Evolutionary conservation across 208 protist genomes (phyloP), one percentile per base, ranked within the genome.

Genomic region (Acanthamoeba healyi): DNA sequence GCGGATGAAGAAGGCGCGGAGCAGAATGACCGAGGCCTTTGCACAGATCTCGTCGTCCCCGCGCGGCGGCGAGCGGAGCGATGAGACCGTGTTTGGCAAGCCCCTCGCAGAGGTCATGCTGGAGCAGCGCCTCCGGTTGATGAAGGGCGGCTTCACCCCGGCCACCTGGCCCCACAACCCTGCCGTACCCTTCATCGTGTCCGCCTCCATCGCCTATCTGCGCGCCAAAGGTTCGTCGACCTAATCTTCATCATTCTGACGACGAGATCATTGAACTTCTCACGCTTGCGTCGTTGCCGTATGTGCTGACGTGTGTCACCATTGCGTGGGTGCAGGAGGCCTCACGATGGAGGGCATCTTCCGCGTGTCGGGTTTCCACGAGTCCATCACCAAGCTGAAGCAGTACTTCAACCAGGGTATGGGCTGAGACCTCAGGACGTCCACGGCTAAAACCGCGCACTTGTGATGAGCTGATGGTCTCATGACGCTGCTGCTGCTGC

Each of bases 391-490:
- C 44, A 86, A 86, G n/a, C 77, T 86, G 42, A 86, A 22, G 44
- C 77, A 86, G 26, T 86, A 34, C 77, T 86, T 86, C 26, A n/a
- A 86, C 42, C 77, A 86, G 42, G 77, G 77, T 86, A 58, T 44
- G 63, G 12, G 63, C 63, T 19, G 15, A 26, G 29, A 7, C 9
- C 6, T 19, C 49, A n/a, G n/a, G n/a, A n/a, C n/a, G n/a, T n/a
- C n/a, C n/a, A n/a, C n/a, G n/a, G n/a, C n/a, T n/a, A n/a, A n/a
- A n/a, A n/a, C n/a, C n/a, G n/a, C n/a, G n/a, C n/a, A n/a, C n/a
- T n/a, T n/a, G n/a, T n/a, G n/a, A n/a, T n/a, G n/a, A n/a, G n/a
- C n/a, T n/a, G n/a, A n/a, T n/a, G n/a, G n/a, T 34, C 9, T 67
- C n/a, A 14, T 38, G 15, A 38, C 6, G 12, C n/a, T 44, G 2